These are phyloP conservation scores for Chloromonas sp. DNA, from an alignment of 163 green algal species.

Conservation along the genomic window DNA sequence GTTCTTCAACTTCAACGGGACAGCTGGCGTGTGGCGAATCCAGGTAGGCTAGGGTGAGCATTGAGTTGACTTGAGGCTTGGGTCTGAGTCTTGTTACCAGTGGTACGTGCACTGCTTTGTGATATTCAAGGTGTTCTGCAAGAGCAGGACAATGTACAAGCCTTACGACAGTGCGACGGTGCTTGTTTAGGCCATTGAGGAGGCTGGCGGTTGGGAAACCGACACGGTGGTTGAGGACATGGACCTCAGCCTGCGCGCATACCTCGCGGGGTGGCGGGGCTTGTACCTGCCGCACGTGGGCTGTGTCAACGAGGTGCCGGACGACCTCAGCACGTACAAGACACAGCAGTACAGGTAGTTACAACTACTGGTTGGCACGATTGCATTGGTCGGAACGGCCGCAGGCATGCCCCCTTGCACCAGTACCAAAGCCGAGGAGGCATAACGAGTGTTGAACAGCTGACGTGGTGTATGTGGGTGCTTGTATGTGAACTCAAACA, in stretches of 20 bases:
- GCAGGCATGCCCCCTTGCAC: too few relatives aligned
- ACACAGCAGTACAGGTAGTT: slow-evolving; percentile 75
- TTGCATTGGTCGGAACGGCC: too few relatives aligned
- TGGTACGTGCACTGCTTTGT: too few relatives aligned
- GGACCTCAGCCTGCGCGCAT: slow-evolving; percentile 62
- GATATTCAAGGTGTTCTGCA: too few relatives aligned
- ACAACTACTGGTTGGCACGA: too few relatives aligned
- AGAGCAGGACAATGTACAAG: too few relatives aligned
- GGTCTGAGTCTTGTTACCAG: too few relatives aligned
- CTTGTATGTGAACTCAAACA: too few relatives aligned
- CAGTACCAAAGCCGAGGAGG: too few relatives aligned
- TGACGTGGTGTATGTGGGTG: too few relatives aligned
- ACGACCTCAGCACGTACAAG: slow-evolving; percentile 62
- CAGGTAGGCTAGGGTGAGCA: slow-evolving; percentile 13
- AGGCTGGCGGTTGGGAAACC: slow-evolving; percentile 66
- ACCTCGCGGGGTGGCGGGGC: slow-evolving; percentile 37
- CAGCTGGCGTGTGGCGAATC: slow-evolving; percentile 65
- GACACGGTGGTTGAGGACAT: slow-evolving; percentile 63
- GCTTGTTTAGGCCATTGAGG: slow-evolving; percentile 52
- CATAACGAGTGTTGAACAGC: too few relatives aligned
- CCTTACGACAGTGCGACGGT: not conserved
- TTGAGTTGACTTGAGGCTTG: too few relatives aligned
- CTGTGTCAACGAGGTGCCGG: slow-evolving; percentile 68
- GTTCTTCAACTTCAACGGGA: slow-evolving; percentile 89
- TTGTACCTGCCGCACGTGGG: slow-evolving; percentile 54